phyloP scores from a whole-genome alignment of 1,284 basidiomycete species.

The Chalciporus sp. region DNA sequence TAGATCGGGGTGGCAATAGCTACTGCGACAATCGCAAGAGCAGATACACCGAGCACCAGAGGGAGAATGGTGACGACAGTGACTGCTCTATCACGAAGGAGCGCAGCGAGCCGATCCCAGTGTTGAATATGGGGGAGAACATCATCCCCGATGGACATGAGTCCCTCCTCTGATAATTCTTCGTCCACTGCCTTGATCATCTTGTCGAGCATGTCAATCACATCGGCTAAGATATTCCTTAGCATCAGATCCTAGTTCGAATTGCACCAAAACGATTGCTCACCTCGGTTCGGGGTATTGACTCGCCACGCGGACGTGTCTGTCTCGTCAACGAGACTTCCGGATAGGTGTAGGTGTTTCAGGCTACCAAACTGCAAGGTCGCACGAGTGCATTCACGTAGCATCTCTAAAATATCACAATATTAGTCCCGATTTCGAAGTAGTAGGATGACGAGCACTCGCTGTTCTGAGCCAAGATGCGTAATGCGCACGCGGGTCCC shows the following conservation, averaged over 20 bases:
- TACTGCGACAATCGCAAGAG: not conserved
- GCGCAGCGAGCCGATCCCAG: conserved; percentile 5
- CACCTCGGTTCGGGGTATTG: conserved; percentile 23
- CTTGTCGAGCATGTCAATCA: not conserved
- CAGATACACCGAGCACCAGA: not conserved
- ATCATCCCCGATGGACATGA: not conserved
- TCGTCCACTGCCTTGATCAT: conserved; percentile 2
- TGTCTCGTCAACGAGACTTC: conserved; percentile 16
- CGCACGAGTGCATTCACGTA: not conserved
- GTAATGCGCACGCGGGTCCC: conserved; percentile 7
- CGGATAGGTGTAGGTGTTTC: conserved; percentile 22
- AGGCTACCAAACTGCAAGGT: conserved; percentile 17
- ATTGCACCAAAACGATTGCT: not conserved
- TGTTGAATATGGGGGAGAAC: conserved; percentile 15
- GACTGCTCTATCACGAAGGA: conserved; percentile 2
- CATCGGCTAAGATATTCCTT: not conserved
- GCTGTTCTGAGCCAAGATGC: not conserved
- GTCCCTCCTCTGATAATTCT: not conserved
- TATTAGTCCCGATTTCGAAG: not conserved
- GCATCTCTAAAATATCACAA: conserved; percentile 2
- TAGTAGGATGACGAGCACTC: not conserved
- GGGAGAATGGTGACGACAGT: not conserved
- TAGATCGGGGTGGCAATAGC: not conserved
- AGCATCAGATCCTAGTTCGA: not conserved
- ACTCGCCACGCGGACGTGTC: conserved; percentile 20